phyloP scores from a whole-genome alignment of 495 filamentous ascomycete genomes.

The Penicillium subrubescens region DNA sequence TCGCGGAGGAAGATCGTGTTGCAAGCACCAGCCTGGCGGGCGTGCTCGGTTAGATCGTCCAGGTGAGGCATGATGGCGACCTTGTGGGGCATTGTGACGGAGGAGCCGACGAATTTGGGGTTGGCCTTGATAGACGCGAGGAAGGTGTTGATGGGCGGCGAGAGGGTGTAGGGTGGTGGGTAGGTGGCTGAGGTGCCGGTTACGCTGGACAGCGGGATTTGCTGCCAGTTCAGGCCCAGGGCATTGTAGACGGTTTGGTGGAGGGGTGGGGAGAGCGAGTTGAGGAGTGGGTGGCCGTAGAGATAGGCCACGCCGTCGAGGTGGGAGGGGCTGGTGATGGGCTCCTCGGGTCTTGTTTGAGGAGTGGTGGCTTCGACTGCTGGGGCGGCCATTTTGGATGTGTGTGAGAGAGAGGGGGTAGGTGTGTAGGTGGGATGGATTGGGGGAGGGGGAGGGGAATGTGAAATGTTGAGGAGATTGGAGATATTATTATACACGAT shows the following conservation, averaged over 20 bases:
- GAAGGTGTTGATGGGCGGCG: slow-evolving; percentile 51
- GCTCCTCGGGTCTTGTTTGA: slow-evolving; percentile 36
- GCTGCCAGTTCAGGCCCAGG: slow-evolving; percentile 61
- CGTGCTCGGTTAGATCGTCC: slow-evolving; percentile 69
- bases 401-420: no score
- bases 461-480: background rate
- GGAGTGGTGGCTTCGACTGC: slow-evolving; percentile 14
- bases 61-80: slow-evolving; percentile 67
- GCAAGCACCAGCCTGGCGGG: slow-evolving; percentile 66
- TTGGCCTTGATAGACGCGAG: slow-evolving; percentile 48
- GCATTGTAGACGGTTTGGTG: slow-evolving; percentile 65
- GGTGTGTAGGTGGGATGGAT: background rate
- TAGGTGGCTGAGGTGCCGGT: slow-evolving; percentile 38
- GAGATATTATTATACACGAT: slow-evolving; percentile 8
- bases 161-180: slow-evolving; percentile 41
- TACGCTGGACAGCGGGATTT: slow-evolving; percentile 53
- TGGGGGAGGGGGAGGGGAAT: background rate
- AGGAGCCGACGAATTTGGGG: slow-evolving; percentile 61
- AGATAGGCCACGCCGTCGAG: slow-evolving; percentile 47
- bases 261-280: slow-evolving; percentile 71
- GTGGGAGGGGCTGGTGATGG: slow-evolving; percentile 38
- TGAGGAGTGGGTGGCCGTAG: slow-evolving; percentile 58
- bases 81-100: slow-evolving; percentile 78
- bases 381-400: slow-evolving; percentile 26
- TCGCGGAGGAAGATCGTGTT: slow-evolving; percentile 71